These are phyloP conservation scores for Rhizomucor miehei DNA, from an alignment of 371 early-diverging fungal species.

Conservation along the genomic window DNA sequence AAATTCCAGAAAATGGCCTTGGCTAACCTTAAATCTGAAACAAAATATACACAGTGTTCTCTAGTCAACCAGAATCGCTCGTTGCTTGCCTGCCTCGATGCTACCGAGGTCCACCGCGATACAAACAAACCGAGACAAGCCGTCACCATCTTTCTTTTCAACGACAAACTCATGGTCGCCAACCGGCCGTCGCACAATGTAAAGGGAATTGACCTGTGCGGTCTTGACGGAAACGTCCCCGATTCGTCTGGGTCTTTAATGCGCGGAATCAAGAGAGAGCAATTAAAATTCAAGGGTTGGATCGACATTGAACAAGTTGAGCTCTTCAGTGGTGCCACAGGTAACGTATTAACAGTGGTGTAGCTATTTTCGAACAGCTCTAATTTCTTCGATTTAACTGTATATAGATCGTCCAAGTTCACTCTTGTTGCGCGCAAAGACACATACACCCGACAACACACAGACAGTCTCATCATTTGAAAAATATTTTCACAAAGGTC, in stretches of 20 bases:
- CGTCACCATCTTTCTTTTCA: slow-evolving; percentile 41
- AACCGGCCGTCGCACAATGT: slow-evolving; percentile 31
- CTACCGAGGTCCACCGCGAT: slow-evolving; percentile 31
- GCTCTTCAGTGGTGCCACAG: slow-evolving; percentile 39
- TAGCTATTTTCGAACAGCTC: too few relatives aligned
- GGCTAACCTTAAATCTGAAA: slow-evolving; percentile 4
- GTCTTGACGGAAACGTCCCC: slow-evolving; percentile 5
- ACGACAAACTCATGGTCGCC: slow-evolving; percentile 43
- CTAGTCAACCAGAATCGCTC: slow-evolving; percentile 40
- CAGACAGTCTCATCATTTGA: slow-evolving; percentile 26
- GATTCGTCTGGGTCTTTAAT: slow-evolving; percentile 2
- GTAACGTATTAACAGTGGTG: too few relatives aligned
- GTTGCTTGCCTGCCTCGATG: slow-evolving; percentile 38
- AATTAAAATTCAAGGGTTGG: slow-evolving; percentile 49
- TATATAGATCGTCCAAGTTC: slow-evolving; percentile 36
- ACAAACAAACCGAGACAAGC: slow-evolving; percentile 27
- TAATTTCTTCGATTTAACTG: too few relatives aligned
- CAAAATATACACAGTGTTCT: slow-evolving; percentile 20
- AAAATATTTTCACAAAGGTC: slow-evolving; percentile 33
- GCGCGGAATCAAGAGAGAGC: slow-evolving; percentile 13
- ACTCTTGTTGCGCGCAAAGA: slow-evolving; percentile 31
- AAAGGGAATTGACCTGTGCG: slow-evolving; percentile 24
- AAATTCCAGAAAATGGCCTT: slow-evolving; percentile 1
- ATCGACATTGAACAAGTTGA: slow-evolving; percentile 40
- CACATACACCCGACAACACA: slow-evolving; percentile 6